Conservation (phyloP, 768 basidiomycete genomes). For the Hygrophorus pudorinus region DNA sequence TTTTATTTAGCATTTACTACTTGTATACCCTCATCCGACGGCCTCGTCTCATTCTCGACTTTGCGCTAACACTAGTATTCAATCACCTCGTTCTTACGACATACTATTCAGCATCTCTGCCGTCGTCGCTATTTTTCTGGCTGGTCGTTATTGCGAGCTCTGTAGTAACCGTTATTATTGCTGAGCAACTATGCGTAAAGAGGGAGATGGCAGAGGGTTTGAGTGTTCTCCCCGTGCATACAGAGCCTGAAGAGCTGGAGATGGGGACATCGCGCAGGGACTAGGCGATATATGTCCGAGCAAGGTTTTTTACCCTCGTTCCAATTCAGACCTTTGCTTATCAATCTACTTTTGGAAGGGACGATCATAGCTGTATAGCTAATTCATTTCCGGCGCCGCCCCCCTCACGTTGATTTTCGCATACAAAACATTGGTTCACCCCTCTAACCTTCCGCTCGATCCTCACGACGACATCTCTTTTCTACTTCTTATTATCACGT, state of each 20-base stretch:
- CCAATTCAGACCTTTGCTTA: no score
- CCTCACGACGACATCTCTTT: no score
- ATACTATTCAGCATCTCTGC: slow-evolving; percentile 76
- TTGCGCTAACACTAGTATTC: slow-evolving; percentile 82
- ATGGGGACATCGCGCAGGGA: slow-evolving; percentile 38
- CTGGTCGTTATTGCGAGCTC: slow-evolving; percentile 61
- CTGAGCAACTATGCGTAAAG: slow-evolving; percentile 87
- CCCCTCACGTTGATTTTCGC: no score
- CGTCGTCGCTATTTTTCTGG: slow-evolving; percentile 94
- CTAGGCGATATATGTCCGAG: slow-evolving; percentile 11
- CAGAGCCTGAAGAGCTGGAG: slow-evolving; percentile 54
- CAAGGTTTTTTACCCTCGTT: not conserved
- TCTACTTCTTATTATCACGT: no score
- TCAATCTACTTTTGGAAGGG: no score
- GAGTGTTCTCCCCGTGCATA: slow-evolving; percentile 35
- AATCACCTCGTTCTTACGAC: slow-evolving; percentile 91
- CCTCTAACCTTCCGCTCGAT: no score
- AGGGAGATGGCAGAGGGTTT: slow-evolving; percentile 87
- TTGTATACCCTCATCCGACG: slow-evolving; percentile 82
- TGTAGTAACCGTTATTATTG: slow-evolving; percentile 63
- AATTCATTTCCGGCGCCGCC: no score
- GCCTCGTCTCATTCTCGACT: slow-evolving; percentile 92
- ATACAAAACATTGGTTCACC: no score
- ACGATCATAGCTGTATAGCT: no score
- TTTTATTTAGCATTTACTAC: slow-evolving; percentile 49